Percentiles rank a stretch among this genome's conserved stretches.
These are phyloP conservation scores for Xylariaceae sp. DNA, from an alignment of 2,329 filamentous ascomycete species.

Conservation along the genomic window DNA sequence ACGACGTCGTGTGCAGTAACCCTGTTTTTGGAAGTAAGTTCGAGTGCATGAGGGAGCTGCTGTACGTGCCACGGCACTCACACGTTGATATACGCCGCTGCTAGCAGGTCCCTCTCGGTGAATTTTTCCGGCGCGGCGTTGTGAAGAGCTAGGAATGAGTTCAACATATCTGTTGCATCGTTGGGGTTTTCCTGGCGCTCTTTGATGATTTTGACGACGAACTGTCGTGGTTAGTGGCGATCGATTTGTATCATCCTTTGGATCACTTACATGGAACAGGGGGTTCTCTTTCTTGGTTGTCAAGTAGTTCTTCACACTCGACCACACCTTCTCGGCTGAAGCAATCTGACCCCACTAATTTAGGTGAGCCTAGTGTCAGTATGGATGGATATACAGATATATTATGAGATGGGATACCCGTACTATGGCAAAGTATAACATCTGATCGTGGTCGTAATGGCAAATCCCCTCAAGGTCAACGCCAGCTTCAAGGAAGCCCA, in stretches of 20 bases:
- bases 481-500: constrained; percentile 17
- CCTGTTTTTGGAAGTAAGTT: neutral
- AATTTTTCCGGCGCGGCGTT: constrained; percentile 12
- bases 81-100: constrained; percentile 17
- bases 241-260: too few species aligned
- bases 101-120: constrained; percentile 10
- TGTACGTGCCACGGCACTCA: neutral
- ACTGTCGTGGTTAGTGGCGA: neutral
- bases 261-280: constrained; percentile 11
- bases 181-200: constrained; percentile 8
- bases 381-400: neutral
- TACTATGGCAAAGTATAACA: constrained; percentile 17
- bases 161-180: constrained; percentile 13
- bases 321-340: constrained; percentile 6
- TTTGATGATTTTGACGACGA: constrained; percentile 10
- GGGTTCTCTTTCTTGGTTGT: constrained; percentile 14
- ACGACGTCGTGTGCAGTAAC: constrained; percentile 17
- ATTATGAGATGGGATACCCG: neutral
- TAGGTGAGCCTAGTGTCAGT: neutral
- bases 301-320: constrained; percentile 4
- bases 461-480: constrained; percentile 15
- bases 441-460: constrained; percentile 16
- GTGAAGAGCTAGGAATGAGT: constrained; percentile 9
- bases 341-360: constrained; percentile 11
- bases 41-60: neutral